Conservation (phyloP, 2,329 filamentous ascomycete genomes). For the Didymella keratinophila region DNA sequence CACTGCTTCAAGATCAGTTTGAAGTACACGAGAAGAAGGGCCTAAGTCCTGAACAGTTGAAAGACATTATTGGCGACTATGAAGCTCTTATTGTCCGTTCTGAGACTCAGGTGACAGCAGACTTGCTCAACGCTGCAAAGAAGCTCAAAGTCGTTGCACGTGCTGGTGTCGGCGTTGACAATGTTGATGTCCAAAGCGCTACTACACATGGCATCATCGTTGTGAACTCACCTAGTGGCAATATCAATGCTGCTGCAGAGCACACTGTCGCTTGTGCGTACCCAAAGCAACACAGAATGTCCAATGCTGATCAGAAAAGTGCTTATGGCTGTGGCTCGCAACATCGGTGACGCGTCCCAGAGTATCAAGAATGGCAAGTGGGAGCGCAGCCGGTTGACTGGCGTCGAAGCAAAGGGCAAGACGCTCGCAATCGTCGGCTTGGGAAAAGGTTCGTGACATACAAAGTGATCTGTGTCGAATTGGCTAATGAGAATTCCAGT, state of each 20-base stretch:
- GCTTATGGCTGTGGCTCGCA: slow-evolving; percentile 75
- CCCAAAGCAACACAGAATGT: not conserved
- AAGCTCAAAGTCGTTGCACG: slow-evolving; percentile 80
- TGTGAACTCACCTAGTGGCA: slow-evolving; percentile 80
- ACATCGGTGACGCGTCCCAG: slow-evolving; percentile 74
- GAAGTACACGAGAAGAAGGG: slow-evolving; percentile 74
- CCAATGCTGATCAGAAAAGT: slow-evolving; percentile 53
- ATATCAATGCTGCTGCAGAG: slow-evolving; percentile 81
- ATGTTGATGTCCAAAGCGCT: slow-evolving; percentile 77
- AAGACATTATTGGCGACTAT: slow-evolving; percentile 73
- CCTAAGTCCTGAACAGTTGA: slow-evolving; percentile 68
- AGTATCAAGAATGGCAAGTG: slow-evolving; percentile 75
- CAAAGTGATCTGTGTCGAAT: too few relatives aligned
- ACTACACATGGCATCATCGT: slow-evolving; percentile 79
- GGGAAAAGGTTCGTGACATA: slow-evolving; percentile 68
- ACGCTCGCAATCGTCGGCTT: slow-evolving; percentile 78
- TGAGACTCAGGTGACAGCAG: slow-evolving; percentile 79
- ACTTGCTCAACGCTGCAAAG: slow-evolving; percentile 69
- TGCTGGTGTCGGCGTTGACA: slow-evolving; percentile 81
- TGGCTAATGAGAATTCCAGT: slow-evolving; percentile 55
- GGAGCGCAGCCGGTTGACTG: slow-evolving; percentile 77
- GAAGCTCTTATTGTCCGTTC: slow-evolving; percentile 81
- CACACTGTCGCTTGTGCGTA: slow-evolving; percentile 69
- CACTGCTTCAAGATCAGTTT: slow-evolving; percentile 70
- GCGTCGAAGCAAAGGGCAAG: slow-evolving; percentile 80